Conservation (phyloP, 2,329 filamentous ascomycete genomes). For the Fusarium globosum region DNA sequence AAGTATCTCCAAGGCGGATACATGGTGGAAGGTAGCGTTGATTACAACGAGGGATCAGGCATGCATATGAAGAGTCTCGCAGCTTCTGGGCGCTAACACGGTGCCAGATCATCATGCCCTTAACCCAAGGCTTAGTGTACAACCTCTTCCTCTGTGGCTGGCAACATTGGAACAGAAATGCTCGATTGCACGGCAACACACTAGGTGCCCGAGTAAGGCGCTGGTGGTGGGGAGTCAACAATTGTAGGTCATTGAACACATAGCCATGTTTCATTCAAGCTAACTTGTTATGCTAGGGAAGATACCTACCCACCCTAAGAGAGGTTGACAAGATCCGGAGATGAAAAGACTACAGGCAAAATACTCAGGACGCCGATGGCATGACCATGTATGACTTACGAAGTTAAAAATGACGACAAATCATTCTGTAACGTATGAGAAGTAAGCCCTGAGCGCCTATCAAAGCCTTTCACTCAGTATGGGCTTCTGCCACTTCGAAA, state of each 20-base stretch:
- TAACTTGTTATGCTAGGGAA: constrained; percentile 59
- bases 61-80: constrained; percentile 34
- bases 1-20: constrained; percentile 83
- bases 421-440: neutral
- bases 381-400: neutral
- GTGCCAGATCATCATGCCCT: constrained; percentile 80
- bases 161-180: constrained; percentile 87
- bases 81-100: neutral
- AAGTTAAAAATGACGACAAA: neutral
- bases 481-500: neutral
- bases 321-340: constrained; percentile 1
- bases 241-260: constrained; percentile 58
- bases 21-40: constrained; percentile 81
- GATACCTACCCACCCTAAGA: constrained; percentile 60
- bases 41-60: constrained; percentile 94
- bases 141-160: constrained; percentile 87
- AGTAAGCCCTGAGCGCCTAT: neutral
- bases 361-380: neutral
- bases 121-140: constrained; percentile 90
- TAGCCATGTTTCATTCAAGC: neutral
- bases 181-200: constrained; percentile 79
- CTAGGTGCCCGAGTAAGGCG: constrained; percentile 81
- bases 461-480: neutral
- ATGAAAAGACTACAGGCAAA: neutral
- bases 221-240: constrained; percentile 97